phyloP scores from a whole-genome alignment of 345 rosid species.

The Corchorus capsularis region DNA sequence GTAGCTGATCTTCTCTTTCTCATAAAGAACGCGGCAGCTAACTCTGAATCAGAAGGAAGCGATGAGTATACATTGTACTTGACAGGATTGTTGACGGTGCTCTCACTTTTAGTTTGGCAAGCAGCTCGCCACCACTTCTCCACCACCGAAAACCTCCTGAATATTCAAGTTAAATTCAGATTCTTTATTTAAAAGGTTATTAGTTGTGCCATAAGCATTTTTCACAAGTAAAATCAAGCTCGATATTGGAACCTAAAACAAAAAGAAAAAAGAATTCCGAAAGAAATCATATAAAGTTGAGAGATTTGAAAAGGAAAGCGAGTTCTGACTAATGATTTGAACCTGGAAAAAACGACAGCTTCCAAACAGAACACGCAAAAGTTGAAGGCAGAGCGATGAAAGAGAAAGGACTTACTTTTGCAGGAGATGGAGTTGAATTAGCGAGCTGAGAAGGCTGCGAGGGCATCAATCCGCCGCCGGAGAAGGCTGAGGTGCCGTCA shows the following conservation, averaged over 20 bases:
- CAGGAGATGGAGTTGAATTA: constrained; percentile 53
- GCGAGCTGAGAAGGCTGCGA: constrained; percentile 59
- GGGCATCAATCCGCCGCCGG: constrained; percentile 72
- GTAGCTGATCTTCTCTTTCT: constrained; percentile 59
- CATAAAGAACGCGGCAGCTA: constrained; percentile 59
- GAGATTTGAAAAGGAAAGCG: constrained; percentile 5
- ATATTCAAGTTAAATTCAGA: not conserved
- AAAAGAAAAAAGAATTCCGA: not conserved
- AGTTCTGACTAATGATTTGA: not conserved
- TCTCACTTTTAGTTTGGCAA: constrained; percentile 50
- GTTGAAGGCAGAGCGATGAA: not conserved
- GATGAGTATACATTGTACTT: constrained; percentile 29
- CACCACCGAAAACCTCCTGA: constrained; percentile 87
- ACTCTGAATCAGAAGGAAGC: constrained; percentile 70
- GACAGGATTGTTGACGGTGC: constrained; percentile 33
- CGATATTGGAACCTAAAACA: not conserved
- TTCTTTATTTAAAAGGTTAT: not conserved
- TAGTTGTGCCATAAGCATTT: not conserved
- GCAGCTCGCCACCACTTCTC: constrained; percentile 76
- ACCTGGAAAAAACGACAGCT: constrained; percentile 87
- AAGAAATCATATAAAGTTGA: not conserved
- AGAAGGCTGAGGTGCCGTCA: constrained; percentile 49
- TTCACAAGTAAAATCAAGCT: not conserved
- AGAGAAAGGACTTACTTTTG: constrained; percentile 43
- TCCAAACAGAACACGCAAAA: constrained; percentile 31